These are phyloP conservation scores for Vaccinium myrtillus DNA, from an alignment of 148 eudicot genomes.

Conservation along the genomic window DNA sequence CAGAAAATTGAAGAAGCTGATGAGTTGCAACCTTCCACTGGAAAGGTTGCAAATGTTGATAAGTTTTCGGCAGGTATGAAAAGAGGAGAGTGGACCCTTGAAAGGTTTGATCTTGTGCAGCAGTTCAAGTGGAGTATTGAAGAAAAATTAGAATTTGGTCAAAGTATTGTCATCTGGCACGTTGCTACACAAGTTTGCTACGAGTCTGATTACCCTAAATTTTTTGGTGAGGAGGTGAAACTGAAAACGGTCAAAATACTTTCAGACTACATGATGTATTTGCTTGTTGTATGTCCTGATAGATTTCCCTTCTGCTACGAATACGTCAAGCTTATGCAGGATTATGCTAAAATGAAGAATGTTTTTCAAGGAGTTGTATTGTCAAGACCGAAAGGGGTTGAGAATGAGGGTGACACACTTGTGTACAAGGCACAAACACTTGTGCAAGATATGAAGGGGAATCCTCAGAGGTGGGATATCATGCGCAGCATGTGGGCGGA, in stretches of 20 bases:
- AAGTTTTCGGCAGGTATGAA: background rate
- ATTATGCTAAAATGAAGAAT: background rate
- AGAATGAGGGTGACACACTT: background rate
- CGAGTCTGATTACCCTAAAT: background rate
- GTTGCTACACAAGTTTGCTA: slow-evolving; percentile 6
- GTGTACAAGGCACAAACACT: background rate
- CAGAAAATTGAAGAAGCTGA: background rate
- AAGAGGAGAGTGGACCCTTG: background rate
- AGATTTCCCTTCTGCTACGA: background rate
- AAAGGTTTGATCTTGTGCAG: background rate
- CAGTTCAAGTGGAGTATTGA: background rate
- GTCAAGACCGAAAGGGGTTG: background rate
- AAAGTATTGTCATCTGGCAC: slow-evolving; percentile 9
- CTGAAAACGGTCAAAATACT: background rate
- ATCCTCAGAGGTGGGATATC: background rate
- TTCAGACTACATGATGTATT: slow-evolving; percentile 10
- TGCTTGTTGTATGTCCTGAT: background rate
- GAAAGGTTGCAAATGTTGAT: background rate
- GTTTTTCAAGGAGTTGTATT: background rate
- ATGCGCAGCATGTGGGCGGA: background rate
- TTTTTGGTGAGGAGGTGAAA: background rate
- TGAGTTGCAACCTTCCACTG: background rate
- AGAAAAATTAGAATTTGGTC: background rate
- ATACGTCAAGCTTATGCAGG: background rate
- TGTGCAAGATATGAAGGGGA: background rate